Evolutionary conservation across 805 yeast genomes (phyloP), one percentile per base, ranked within the genome.

Genomic region (Zygotorulaspora chibaensis): DNA sequence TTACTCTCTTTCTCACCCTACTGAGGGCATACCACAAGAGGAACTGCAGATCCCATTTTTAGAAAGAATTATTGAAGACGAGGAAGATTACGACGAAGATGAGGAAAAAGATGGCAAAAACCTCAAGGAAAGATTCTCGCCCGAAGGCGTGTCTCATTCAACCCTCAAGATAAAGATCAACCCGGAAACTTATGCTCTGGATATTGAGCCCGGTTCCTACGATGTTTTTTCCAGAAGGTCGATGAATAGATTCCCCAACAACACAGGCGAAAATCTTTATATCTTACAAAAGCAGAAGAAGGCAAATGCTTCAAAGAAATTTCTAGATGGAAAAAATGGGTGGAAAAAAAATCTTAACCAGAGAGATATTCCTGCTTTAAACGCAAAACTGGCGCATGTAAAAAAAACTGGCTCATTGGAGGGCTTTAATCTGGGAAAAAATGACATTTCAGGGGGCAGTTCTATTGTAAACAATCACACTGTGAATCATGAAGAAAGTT

Each of bases 1-100:
- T 35, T 93, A 85, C 65, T 79, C 90, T 35, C 84, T 93, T 86
- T 84, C 96, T 2, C 95, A 88, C 58, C 98, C 99, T 31, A 93
- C 99, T 2, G 99, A 93, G 66, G 98, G 98, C 26, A 84, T 93
- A 13, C 82, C 88, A 13, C 79, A 87, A 15, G 81, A 84, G 35
- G 81, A 80, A 54, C 76, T 93, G 45, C 76, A 77, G 51, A 73
- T 87, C 65, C 98, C 98, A 20, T 85, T 91, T 66, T 70, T 87
- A 53, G 83, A 80, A 55, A 75, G 72, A 43, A 67, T 81, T 38
- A 79, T 80, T 38, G 74, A 70, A 40, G 77, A 78, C 9, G 81
- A 72, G 37, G 79, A 74, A 43, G 84, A 78, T 13, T 70, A 68
- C 50, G 74, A 67, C 28, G 69, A 69, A 15, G 63, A 61, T 35